These are phyloP conservation scores for Monilinia vaccinii-corymbosi DNA, from an alignment of 2,329 filamentous ascomycete species.

Conservation along the genomic window DNA sequence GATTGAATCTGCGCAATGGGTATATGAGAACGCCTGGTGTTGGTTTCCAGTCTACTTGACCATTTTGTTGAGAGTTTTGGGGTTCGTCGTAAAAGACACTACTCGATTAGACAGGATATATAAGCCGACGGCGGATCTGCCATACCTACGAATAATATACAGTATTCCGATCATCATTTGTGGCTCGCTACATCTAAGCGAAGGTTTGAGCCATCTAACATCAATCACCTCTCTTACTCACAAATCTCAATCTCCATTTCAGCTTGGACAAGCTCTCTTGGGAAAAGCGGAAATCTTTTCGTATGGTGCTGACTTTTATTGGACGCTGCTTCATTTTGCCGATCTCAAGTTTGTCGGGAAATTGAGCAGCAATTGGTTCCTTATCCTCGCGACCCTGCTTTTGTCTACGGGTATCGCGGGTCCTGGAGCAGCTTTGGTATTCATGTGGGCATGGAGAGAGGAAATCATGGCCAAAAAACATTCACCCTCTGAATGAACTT, in stretches of 20 bases:
- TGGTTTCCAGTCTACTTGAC: slow-evolving; percentile 26
- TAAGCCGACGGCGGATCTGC: slow-evolving; percentile 12
- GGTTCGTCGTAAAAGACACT: neutral
- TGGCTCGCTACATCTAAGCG: slow-evolving; percentile 14
- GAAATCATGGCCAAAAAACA: slow-evolving; percentile 25
- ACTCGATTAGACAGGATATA: neutral
- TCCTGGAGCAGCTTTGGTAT: slow-evolving; percentile 26
- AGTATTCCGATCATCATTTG: neutral
- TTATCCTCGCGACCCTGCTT: slow-evolving; percentile 17
- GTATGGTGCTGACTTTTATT: slow-evolving; percentile 24
- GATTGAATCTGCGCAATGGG: slow-evolving; percentile 21
- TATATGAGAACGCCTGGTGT: slow-evolving; percentile 34
- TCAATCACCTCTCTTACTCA: slow-evolving; percentile 9
- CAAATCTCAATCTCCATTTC: neutral
- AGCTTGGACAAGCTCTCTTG: neutral
- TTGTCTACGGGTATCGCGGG: slow-evolving; percentile 21
- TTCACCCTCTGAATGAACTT: neutral
- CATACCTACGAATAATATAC: slow-evolving; percentile 15
- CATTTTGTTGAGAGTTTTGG: slow-evolving; percentile 1
- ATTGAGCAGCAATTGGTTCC: slow-evolving; percentile 12
- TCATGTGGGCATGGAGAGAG: slow-evolving; percentile 31
- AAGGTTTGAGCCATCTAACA: slow-evolving; percentile 19
- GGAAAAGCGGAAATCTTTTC: slow-evolving; percentile 12
- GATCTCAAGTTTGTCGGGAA: slow-evolving; percentile 31
- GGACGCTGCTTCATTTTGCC: slow-evolving; percentile 27